Percentiles rank a stretch among this genome's conserved stretches.
Evolutionary conservation across 257 asterid genomes (phyloP).

Genomic region (Nicotiana otophora): DNA sequence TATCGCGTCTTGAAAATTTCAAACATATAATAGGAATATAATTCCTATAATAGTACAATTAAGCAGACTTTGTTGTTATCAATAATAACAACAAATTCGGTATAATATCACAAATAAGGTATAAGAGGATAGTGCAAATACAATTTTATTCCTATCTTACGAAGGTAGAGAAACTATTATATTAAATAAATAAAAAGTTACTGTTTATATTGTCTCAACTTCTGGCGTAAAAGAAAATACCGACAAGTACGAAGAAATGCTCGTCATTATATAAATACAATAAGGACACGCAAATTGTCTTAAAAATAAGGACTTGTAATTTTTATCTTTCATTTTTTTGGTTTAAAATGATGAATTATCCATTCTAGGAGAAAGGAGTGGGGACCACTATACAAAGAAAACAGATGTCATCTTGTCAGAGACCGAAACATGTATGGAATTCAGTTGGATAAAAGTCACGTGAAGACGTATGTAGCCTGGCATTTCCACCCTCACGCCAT

Average conservation of each 20-base stretch:
- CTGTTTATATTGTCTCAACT: not conserved
- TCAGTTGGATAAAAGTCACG: slow-evolving; percentile 20
- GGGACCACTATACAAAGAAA: slow-evolving; percentile 12
- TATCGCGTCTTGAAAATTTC: no score
- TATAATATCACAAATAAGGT: no score
- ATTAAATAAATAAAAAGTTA: no score
- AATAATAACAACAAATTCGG: no score
- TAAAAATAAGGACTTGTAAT: no score
- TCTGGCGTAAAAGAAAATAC: not conserved
- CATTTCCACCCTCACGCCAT: slow-evolving; percentile 25
- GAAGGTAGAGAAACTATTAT: fast-evolving
- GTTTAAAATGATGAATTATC: not conserved
- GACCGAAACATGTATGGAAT: slow-evolving; percentile 19
- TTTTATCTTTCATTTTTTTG: no score
- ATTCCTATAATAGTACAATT: no score
- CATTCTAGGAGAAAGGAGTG: not conserved
- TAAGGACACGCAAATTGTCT: no score
- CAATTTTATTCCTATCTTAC: no score
- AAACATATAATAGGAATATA: no score
- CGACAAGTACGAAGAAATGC: not conserved
- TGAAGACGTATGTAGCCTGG: slow-evolving; percentile 29
- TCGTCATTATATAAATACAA: no score
- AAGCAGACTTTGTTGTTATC: not conserved
- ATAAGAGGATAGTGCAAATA: fast-evolving
- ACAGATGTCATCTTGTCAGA: not conserved